Conservation (phyloP, 2,329 filamentous ascomycete genomes). For the Colletotrichum melonis region DNA sequence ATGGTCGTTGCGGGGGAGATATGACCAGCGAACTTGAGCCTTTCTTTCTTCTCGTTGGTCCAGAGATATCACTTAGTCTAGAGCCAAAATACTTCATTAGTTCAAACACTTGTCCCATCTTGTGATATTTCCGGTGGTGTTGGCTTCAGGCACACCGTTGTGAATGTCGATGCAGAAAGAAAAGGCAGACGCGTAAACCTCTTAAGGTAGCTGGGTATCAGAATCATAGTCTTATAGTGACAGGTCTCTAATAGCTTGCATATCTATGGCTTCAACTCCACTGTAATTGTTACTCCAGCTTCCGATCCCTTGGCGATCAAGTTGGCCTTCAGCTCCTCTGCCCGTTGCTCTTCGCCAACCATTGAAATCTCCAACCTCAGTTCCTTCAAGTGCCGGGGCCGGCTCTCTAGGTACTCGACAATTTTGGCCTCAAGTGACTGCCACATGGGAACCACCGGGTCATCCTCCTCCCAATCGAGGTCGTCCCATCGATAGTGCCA, state of each 20-base stretch:
- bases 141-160: no score
- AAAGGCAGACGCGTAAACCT: neutral
- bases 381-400: neutral
- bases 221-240: neutral
- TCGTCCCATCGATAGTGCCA: constrained; percentile 17
- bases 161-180: neutral
- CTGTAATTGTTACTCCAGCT: neutral
- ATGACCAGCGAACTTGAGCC: neutral
- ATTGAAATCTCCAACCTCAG: neutral
- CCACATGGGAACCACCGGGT: neutral
- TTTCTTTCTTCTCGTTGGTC: neutral
- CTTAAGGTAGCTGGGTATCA: no score
- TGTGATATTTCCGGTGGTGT: neutral
- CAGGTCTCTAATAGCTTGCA: neutral
- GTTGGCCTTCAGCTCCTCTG: neutral
- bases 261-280: neutral
- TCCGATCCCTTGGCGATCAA: neutral
- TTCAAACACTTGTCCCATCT: neutral
- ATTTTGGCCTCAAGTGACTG: neutral
- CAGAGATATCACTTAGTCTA: neutral
- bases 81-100: neutral
- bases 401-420: neutral
- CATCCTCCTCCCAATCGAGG: neutral
- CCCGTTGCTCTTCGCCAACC: neutral
- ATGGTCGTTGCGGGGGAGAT: neutral